Conservation (phyloP, 148 eudicot genomes). For the Nyssa sinensis region DNA sequence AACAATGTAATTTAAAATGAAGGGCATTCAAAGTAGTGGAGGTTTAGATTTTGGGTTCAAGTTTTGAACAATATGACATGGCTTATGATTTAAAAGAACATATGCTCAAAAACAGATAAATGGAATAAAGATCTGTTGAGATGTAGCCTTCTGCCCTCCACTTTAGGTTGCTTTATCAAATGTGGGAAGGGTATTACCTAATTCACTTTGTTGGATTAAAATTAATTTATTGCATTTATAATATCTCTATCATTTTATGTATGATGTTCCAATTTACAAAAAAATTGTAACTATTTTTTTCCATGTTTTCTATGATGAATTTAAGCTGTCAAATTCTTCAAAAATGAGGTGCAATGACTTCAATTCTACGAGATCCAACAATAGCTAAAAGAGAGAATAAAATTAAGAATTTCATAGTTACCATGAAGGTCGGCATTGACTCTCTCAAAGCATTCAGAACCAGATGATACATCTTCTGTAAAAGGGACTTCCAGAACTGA, state of each 20-base stretch:
- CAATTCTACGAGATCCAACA: background rate
- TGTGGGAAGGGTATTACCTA: background rate
- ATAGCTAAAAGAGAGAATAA: background rate
- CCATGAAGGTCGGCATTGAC: conserved; percentile 85
- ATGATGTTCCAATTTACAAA: background rate
- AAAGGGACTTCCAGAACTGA: conserved; percentile 72
- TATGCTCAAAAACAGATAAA: background rate
- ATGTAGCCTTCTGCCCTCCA: background rate
- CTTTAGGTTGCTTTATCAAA: background rate
- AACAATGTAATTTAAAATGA: background rate
- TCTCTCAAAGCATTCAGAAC: conserved; percentile 79
- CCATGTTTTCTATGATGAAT: background rate
- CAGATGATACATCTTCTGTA: conserved; percentile 68
- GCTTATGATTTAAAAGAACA: background rate
- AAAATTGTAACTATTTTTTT: background rate
- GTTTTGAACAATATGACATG: background rate
- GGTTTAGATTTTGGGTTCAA: background rate
- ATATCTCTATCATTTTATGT: background rate
- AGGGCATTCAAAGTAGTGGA: background rate
- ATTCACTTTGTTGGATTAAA: background rate
- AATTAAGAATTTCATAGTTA: conserved; percentile 25
- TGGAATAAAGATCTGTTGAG: background rate
- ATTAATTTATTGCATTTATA: no score
- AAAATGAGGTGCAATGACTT: background rate
- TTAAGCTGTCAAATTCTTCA: background rate